A percentile compares a stretch with the other conserved stretches of the same genome.
These are phyloP conservation scores for Xylaria sp. DNA, from an alignment of 2,329 filamentous ascomycete species.

Conservation along the genomic window DNA sequence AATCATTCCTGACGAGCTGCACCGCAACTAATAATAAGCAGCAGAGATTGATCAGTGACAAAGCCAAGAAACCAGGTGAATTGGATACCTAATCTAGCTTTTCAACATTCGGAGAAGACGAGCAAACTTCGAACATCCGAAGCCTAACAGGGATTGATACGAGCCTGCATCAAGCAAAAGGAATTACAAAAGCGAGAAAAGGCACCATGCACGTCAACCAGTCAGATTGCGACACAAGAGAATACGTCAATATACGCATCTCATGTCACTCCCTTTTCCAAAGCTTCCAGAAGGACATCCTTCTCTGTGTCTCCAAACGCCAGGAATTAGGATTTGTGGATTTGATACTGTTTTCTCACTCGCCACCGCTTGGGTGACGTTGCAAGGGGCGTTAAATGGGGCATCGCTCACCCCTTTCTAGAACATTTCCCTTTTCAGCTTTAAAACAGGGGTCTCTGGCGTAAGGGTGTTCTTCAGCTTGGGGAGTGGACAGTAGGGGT, in stretches of 20 bases:
- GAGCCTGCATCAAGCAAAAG: background rate
- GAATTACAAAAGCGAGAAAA: background rate
- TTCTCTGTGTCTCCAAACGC: background rate
- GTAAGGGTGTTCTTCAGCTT: constrained; percentile 21
- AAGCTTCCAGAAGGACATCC: constrained; percentile 29
- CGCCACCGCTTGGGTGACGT: constrained; percentile 16
- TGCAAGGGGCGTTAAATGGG: constrained; percentile 16
- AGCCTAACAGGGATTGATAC: background rate
- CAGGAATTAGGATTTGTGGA: constrained; percentile 27
- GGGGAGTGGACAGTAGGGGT: background rate
- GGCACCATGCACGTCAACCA: background rate
- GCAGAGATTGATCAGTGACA: constrained; percentile 2
- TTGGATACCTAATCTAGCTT: background rate
- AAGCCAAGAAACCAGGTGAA: background rate
- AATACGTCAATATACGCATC: background rate
- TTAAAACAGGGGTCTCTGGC: constrained; percentile 16
- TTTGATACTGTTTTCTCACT: constrained; percentile 9
- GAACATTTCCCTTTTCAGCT: constrained; percentile 38
- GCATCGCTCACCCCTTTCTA: constrained; percentile 27
- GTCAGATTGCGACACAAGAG: background rate
- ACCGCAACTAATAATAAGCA: background rate
- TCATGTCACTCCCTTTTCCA: constrained; percentile 8
- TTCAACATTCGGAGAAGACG: background rate
- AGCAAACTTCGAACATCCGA: background rate
- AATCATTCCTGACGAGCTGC: constrained; percentile 4